These are phyloP conservation scores for Xerocomellus amylosporus DNA, from an alignment of 768 basidiomycete genomes.

Conservation along the genomic window DNA sequence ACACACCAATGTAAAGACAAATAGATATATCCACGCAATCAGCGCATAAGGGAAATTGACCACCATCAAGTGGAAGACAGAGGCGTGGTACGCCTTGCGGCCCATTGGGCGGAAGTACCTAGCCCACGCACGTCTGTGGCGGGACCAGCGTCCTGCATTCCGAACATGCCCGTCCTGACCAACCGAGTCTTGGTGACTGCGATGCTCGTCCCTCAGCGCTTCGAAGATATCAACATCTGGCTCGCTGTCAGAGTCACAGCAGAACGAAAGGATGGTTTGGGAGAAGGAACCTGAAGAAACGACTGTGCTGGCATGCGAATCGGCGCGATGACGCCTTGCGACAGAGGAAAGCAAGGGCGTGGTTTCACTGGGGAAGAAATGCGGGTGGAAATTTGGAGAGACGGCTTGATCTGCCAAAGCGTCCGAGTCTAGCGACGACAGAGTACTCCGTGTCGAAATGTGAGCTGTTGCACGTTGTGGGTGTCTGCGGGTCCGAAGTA, in stretches of 20 bases:
- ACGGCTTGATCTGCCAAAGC: slow-evolving; percentile 33
- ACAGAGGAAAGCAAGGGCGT: slow-evolving; percentile 46
- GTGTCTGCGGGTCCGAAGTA: slow-evolving; percentile 31
- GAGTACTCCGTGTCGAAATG: slow-evolving; percentile 28
- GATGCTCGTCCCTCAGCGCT: slow-evolving; percentile 15
- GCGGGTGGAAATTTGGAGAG: slow-evolving; percentile 19
- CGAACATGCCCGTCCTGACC: slow-evolving; percentile 2
- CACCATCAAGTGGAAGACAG: slow-evolving; percentile 66
- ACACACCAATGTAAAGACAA: slow-evolving; percentile 77
- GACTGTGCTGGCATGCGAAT: slow-evolving; percentile 55
- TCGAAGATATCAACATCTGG: slow-evolving; percentile 37
- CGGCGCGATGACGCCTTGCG: slow-evolving; percentile 46
- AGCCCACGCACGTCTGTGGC: slow-evolving; percentile 37
- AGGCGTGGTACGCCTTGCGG: slow-evolving; percentile 55
- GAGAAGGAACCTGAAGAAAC: slow-evolving; percentile 51
- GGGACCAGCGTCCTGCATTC: slow-evolving; percentile 5
- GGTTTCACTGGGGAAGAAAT: slow-evolving; percentile 37
- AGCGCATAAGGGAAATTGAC: slow-evolving; percentile 80
- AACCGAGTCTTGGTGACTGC: slow-evolving; percentile 9
- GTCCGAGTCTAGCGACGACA: slow-evolving; percentile 36
- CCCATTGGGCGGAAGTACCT: slow-evolving; percentile 65
- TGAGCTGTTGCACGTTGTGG: slow-evolving; percentile 30
- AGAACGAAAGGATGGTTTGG: slow-evolving; percentile 69
- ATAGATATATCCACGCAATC: slow-evolving; percentile 74
- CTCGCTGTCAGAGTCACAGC: slow-evolving; percentile 50